phyloP scores from a whole-genome alignment of 768 basidiomycete genomes.

The Tulasnella sp. region DNA sequence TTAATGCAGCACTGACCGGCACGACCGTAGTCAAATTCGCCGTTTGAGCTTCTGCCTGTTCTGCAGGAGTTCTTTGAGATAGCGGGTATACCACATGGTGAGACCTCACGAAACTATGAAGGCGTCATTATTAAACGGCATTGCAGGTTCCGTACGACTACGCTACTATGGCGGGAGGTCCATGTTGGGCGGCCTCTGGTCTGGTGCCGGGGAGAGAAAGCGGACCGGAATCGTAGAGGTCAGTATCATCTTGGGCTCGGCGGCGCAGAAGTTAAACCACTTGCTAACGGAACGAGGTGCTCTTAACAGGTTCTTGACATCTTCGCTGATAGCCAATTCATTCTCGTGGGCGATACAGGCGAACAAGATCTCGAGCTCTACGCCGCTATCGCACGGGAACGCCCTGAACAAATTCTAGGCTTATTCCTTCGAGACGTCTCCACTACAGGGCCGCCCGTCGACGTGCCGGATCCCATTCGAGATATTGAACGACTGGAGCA shows the following conservation, averaged over 20 bases:
- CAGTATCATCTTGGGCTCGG: background rate
- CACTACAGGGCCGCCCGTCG: constrained; percentile 20
- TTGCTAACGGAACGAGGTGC: background rate
- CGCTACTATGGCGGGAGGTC: constrained; percentile 70
- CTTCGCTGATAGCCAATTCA: constrained; percentile 66
- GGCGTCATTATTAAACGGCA: background rate
- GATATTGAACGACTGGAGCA: constrained; percentile 14
- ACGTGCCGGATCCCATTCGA: background rate
- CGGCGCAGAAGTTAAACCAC: no score
- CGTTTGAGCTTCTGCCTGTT: constrained; percentile 74
- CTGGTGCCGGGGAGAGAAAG: constrained; percentile 72
- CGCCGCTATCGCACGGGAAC: constrained; percentile 59
- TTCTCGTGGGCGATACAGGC: constrained; percentile 86
- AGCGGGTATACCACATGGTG: constrained; percentile 60
- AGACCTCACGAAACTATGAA: constrained; percentile 11
- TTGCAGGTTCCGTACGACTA: constrained; percentile 62
- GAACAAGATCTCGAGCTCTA: constrained; percentile 96
- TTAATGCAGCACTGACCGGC: constrained; percentile 14
- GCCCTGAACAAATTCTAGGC: constrained; percentile 55
- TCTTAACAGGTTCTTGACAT: constrained; percentile 43
- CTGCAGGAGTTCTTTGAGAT: constrained; percentile 66
- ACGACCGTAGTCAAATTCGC: constrained; percentile 68
- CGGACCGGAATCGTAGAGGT: constrained; percentile 66
- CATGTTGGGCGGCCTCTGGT: constrained; percentile 73
- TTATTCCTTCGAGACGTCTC: constrained; percentile 79